A percentile compares a stretch with the other conserved stretches of the same genome.
phyloP scores from a whole-genome alignment of 345 rosid species.

The Arabis hirsuta region DNA sequence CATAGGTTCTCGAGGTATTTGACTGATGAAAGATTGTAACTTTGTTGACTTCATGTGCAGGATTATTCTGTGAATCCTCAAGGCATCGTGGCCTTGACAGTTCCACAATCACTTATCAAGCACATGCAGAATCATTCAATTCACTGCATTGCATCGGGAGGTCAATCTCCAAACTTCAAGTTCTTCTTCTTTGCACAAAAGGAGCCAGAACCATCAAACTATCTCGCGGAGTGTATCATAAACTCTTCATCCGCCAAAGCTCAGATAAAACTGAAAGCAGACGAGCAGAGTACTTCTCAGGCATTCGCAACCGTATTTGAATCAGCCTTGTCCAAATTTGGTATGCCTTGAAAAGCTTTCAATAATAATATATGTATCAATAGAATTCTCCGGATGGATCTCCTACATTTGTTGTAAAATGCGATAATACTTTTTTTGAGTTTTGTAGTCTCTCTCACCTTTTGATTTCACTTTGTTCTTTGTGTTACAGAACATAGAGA shows the following conservation, averaged over 20 bases:
- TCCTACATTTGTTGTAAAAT: conserved; percentile 35
- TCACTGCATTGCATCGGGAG: conserved; percentile 95
- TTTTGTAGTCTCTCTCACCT: conserved; percentile 27
- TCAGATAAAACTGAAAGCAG: conserved; percentile 78
- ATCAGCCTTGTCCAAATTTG: conserved; percentile 72
- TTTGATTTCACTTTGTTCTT: conserved; percentile 5
- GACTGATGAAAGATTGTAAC: conserved; percentile 15
- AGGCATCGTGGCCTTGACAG: conserved; percentile 68
- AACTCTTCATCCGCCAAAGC: conserved; percentile 78
- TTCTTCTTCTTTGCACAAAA: conserved; percentile 96
- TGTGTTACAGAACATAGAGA: conserved; percentile 16
- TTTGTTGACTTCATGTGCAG: conserved; percentile 47
- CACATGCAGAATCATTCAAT: conserved; percentile 88
- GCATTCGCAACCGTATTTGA: conserved; percentile 61
- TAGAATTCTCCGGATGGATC: conserved; percentile 22
- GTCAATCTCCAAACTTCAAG: conserved; percentile 86
- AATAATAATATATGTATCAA: conserved; percentile 17
- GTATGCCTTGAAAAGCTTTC: conserved; percentile 41
- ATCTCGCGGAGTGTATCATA: conserved; percentile 84
- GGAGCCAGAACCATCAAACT: conserved; percentile 66
- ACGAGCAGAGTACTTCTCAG: conserved; percentile 72
- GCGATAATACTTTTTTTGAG: conserved; percentile 19
- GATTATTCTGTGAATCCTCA: conserved; percentile 67
- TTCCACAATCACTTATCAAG: conserved; percentile 74
- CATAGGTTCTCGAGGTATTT: background rate